These are phyloP conservation scores for Trypanosomatidae sp. DNA, from an alignment of 208 protist genomes.

Conservation along the genomic window DNA sequence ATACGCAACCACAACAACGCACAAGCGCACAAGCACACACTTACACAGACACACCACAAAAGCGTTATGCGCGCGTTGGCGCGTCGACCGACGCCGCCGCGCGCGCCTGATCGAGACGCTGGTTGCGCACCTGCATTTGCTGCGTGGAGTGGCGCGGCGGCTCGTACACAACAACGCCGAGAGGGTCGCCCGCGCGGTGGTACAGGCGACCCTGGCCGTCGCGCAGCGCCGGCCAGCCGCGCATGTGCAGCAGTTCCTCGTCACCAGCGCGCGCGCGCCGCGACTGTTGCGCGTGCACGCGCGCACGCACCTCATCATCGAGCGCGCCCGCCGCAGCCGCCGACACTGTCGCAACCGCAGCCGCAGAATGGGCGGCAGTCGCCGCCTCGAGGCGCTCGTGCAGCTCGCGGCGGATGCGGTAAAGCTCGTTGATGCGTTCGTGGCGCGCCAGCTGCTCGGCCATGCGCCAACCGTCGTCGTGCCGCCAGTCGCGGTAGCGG, in stretches of 20 bases:
- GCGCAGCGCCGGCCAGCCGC: conserved; percentile 40
- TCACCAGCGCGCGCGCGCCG: too few relatives aligned
- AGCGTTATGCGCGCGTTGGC: too few relatives aligned
- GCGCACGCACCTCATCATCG: conserved; percentile 18
- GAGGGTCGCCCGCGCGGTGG: conserved; percentile 38
- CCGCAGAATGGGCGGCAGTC: conserved; percentile 6
- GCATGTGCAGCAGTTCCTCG: conserved; percentile 6
- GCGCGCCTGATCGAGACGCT: too few relatives aligned
- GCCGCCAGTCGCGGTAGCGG: conserved; percentile 42
- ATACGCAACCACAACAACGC: too few relatives aligned
- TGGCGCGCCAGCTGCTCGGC: conserved; percentile 54
- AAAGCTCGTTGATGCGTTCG: conserved; percentile 58
- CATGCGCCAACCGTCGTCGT: conserved; percentile 76
- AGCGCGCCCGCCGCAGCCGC: background rate
- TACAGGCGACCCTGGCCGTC: conserved; percentile 52
- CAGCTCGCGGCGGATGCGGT: conserved; percentile 60
- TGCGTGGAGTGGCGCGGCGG: too few relatives aligned
- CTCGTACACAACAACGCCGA: conserved; percentile 58
- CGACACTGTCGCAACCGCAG: background rate
- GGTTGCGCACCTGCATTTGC: too few relatives aligned
- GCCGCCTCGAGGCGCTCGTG: conserved; percentile 36
- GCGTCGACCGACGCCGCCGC: too few relatives aligned
- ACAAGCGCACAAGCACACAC: too few relatives aligned
- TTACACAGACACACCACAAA: too few relatives aligned
- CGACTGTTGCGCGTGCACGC: conserved; percentile 52